Evolutionary conservation across 371 early-diverging fungal species (phyloP), one percentile per base, ranked within the genome.

Genomic region (Mortierella sp.): DNA sequence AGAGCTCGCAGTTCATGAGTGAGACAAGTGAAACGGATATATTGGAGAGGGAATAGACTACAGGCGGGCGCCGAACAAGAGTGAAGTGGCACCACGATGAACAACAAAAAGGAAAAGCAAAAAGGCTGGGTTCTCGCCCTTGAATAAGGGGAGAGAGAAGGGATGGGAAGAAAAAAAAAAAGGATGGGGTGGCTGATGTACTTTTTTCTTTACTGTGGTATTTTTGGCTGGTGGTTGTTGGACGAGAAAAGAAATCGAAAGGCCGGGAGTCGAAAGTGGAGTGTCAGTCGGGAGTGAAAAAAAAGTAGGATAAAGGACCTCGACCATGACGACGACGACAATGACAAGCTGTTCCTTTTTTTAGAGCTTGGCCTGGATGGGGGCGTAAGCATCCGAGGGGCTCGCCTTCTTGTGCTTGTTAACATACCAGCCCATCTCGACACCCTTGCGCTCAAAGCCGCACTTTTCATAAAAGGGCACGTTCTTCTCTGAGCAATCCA

Each of bases 381-480:
- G 61, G 31, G 34, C 34, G 19, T 61, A 19, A 8, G 34, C 61
- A 34, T 61, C 61, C 2, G 34, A 31, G 8, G 61, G 61, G 21
- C 61, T 61, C 5, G 61, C 61, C 14, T 14, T 21, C 61, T 48
- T 75, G 28, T 54, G 74, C 82, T 86, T 86, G 74, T 74, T 79
- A 75, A 86, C 86, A 83, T 97, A 97, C 75, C 90, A 87, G 3
- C 93, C 93, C 97, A 97, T 97, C 88, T 98, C 97, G 77, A 93
- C 91, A 70, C 95, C 97, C 89, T 97, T 97, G 61, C 93, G 89
- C n/a, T 85, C 89, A 55, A 98, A 91, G 2, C 97, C 97, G 84
- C 98, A 98, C 89, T 98, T 99, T 80, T 95, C 94, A 87, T 99
- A 99, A 82, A 99, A 99, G 24, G 93, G 88, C 24, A 96, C 92